Conservation (phyloP, 225 moss, liverwort and hornwort genomes). For the Physcomitrium patens region DNA sequence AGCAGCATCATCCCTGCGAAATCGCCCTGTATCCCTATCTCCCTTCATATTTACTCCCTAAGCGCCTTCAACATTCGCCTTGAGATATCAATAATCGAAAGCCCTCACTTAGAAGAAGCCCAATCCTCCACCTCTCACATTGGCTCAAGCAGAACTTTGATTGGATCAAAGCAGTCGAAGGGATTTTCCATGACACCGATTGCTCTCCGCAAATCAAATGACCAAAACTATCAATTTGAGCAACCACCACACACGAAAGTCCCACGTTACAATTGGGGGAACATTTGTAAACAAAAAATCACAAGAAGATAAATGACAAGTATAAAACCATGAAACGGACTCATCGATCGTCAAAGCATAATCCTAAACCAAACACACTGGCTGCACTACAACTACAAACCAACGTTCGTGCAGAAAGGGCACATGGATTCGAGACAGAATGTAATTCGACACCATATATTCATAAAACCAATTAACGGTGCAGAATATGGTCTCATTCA, state of each 20-base stretch:
- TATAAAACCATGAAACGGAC: too few species aligned
- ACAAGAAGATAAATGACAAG: too few species aligned
- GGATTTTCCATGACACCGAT: neutral
- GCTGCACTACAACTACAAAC: too few species aligned
- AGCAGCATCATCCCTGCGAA: constrained; percentile 38
- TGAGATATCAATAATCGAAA: constrained; percentile 19
- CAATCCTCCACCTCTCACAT: neutral
- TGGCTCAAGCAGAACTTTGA: neutral
- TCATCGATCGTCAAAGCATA: too few species aligned
- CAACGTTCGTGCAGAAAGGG: too few species aligned
- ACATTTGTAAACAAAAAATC: too few species aligned
- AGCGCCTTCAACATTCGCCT: constrained; percentile 9
- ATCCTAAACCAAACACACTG: too few species aligned
- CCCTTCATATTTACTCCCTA: constrained; percentile 43
- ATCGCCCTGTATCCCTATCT: constrained; percentile 37
- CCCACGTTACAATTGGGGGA: neutral
- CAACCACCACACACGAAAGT: neutral
- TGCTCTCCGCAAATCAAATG: neutral
- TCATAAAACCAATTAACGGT: too few species aligned
- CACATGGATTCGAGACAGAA: too few species aligned
- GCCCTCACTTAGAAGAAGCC: neutral
- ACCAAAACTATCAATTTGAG: neutral
- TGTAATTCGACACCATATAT: too few species aligned
- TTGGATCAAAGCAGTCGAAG: neutral
- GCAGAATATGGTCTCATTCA: too few species aligned